A percentile compares a stretch with the other conserved stretches of the same genome.
Evolutionary conservation across 2,329 filamentous ascomycete genomes (phyloP).

Genomic region (Penicillium expansum): DNA sequence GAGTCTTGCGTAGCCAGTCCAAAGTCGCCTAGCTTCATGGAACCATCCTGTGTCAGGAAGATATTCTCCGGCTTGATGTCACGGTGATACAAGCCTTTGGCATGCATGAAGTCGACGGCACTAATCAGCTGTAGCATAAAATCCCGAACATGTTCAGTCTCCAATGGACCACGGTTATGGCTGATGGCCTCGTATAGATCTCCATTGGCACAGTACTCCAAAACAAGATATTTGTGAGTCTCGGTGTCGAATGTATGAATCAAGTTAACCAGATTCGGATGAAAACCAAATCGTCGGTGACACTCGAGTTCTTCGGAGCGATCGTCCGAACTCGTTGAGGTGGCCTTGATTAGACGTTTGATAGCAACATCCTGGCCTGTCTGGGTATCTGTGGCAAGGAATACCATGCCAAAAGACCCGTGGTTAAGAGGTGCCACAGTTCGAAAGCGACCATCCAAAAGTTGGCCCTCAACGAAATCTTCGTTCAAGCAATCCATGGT

Average conservation of each 20-base stretch:
- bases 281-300: constrained; percentile 73
- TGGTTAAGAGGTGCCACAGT: constrained; percentile 94
- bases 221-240: constrained; percentile 82
- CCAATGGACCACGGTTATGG: constrained; percentile 77
- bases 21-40: constrained; percentile 96
- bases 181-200: constrained; percentile 98
- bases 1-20: constrained; percentile 84
- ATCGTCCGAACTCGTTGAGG: constrained; percentile 67
- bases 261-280: constrained; percentile 92
- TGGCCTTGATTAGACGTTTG: constrained; percentile 88
- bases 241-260: constrained; percentile 89
- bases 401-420: constrained; percentile 98
- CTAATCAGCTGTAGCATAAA: constrained; percentile 95
- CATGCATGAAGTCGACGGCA: constrained; percentile 86
- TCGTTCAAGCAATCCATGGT: constrained; percentile 38
- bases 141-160: constrained; percentile 93
- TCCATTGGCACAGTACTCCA: constrained; percentile 93
- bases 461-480: constrained; percentile 35
- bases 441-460: constrained; percentile 70
- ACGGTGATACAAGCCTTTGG: constrained; percentile 87
- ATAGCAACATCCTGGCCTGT: constrained; percentile 83
- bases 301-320: constrained; percentile 61
- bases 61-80: constrained; percentile 99
- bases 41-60: constrained; percentile 80
- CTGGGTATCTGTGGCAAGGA: constrained; percentile 76